A percentile compares a stretch with the other conserved stretches of the same genome.
Evolutionary conservation across 306 rosid species (phyloP).

Genomic region (Cucurbita maxima): DNA sequence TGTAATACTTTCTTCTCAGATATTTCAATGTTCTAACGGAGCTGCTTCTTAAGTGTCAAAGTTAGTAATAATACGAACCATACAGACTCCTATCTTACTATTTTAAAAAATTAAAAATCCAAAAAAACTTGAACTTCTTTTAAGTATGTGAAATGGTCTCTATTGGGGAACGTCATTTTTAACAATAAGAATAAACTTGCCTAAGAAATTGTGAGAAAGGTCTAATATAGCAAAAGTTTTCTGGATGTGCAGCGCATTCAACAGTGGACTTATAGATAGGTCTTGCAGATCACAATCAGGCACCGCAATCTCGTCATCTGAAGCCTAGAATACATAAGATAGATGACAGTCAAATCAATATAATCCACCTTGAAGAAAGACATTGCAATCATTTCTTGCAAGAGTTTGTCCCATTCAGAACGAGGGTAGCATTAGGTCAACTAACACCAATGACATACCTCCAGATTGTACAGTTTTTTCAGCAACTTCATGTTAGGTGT

Average conservation of each 20-base stretch:
- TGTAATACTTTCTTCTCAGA: neutral
- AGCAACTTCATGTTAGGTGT: conserved; percentile 61
- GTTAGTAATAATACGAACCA: neutral
- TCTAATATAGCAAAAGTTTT: conserved; percentile 70
- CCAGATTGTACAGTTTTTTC: conserved; percentile 72
- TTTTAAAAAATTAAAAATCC: neutral
- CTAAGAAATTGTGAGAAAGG: conserved; percentile 84
- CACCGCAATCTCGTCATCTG: conserved; percentile 72
- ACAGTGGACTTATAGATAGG: conserved; percentile 62
- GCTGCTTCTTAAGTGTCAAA: neutral
- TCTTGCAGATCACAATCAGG: conserved; percentile 89
- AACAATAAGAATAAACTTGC: conserved; percentile 18
- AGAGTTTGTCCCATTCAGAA: conserved; percentile 2
- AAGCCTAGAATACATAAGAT: conserved; percentile 36
- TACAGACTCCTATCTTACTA: neutral
- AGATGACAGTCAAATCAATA: conserved; percentile 8
- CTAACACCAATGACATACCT: conserved; percentile 29
- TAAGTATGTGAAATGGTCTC: neutral
- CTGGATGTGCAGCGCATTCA: conserved; percentile 56
- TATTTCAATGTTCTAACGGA: neutral
- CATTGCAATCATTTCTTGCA: neutral
- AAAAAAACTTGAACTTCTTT: neutral
- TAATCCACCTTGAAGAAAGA: neutral
- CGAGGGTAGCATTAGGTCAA: conserved; percentile 3
- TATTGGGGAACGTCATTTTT: neutral